Percentiles rank a stretch among this genome's conserved stretches.
phyloP scores from a whole-genome alignment of 148 eudicot genomes.

The Bassia scoparia region DNA sequence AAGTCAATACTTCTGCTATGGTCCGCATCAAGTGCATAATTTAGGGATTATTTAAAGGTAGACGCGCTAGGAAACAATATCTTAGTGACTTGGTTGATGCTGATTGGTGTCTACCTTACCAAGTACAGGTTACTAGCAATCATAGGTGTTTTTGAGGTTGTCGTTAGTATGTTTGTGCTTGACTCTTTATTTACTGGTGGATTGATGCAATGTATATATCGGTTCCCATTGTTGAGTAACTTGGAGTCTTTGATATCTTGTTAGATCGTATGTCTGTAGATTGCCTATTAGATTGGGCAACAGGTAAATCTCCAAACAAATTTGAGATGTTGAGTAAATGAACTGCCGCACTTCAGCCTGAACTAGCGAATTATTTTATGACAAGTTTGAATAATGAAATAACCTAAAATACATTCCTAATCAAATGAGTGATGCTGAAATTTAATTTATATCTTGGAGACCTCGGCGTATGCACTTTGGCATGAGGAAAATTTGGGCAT shows the following conservation, averaged over 20 bases:
- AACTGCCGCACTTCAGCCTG: neutral
- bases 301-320: neutral
- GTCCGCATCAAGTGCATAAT: neutral
- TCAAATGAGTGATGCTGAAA: too few relatives aligned
- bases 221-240: neutral
- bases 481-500: too few relatives aligned
- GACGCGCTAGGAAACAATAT: neutral
- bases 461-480: too few relatives aligned
- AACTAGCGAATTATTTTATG: neutral
- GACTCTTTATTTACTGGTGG: too few relatives aligned
- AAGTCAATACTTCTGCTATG: neutral
- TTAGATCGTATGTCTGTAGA: constrained; percentile 1
- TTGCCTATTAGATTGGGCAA: neutral
- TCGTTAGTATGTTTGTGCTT: neutral
- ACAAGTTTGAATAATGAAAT: too few relatives aligned
- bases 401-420: too few relatives aligned
- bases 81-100: neutral
- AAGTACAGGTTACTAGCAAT: neutral
- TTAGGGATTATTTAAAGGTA: neutral
- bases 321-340: neutral
- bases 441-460: too few relatives aligned
- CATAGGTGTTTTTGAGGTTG: neutral
- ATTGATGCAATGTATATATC: neutral
- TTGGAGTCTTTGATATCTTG: neutral
- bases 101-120: neutral